Base-by-base conservation (phyloP, 2,329 filamentous ascomycete species). In the Ceratocystis colombiana region DNA sequence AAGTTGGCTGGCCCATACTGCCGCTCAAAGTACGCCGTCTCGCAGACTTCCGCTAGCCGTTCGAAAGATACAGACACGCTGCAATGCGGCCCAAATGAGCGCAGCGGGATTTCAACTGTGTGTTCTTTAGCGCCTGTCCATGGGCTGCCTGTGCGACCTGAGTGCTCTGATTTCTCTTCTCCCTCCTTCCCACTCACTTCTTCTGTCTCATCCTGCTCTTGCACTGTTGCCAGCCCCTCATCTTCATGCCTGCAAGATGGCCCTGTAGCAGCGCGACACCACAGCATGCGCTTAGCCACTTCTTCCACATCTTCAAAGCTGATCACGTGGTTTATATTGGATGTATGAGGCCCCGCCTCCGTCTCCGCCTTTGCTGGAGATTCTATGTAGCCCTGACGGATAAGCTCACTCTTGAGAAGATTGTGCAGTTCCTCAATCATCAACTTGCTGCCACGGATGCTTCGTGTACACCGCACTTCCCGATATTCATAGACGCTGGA, bases 401-500 rank as follows among this genome's bases (percentile, higher is more conserved):
- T 17, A 1, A 79, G 72, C 67, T 77, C 75, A 25, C 78, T 75
- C 22, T 81, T 80, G 2, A 93, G 74, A 20, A 88, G 73, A 66
- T 81, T 82, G 70, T 86, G 88, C 71, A 90, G 86, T 66, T 86
- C 82, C 70, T 87, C 80, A 55, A 88, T 82, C 22, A 97, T 77
- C 67, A 82, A 74, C 72, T 86, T 92, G 68, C 88, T 90, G 44
- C 85, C 91, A 70, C 94, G 82, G 15, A 89, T 80, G 48, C 84
- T 93, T 65, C 89, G 82, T 66, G 80, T 83, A 65, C 84, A 84
- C 17, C 81, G 79, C 1, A 96, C 84, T 73, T 96, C 91, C 65
- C 89, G 86, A 74, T 91, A 96, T 76, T 99, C 94, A 73, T 92
- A 97, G 5, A 97, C 81, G 5, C 87, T 88, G 0, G 90, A 96